A percentile compares a stretch with the other conserved stretches of the same genome.
Evolutionary conservation across 148 eudicot genomes (phyloP).

Genomic region (Drosera capensis): DNA sequence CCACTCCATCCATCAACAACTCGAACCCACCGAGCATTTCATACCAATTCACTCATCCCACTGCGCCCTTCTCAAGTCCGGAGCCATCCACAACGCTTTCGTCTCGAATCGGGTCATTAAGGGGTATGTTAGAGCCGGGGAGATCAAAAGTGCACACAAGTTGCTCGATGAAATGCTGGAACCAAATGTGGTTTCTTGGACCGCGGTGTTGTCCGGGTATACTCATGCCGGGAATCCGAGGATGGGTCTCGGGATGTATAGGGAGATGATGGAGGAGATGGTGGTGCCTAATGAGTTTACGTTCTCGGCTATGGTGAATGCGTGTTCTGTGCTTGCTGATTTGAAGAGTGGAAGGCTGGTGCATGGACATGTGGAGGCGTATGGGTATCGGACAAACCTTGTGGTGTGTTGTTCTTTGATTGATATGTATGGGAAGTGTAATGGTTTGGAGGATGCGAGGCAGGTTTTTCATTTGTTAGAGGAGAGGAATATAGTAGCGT

Average conservation of each 20-base stretch:
- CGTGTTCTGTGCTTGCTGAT: conserved; percentile 39
- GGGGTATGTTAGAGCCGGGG: conserved; percentile 20
- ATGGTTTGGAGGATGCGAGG: conserved; percentile 30
- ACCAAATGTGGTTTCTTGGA: conserved; percentile 46
- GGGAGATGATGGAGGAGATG: conserved; percentile 14
- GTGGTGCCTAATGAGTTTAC: conserved; percentile 47
- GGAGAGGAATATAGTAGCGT: conserved; percentile 36
- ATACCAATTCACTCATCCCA: conserved; percentile 17
- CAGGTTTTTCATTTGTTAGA: conserved; percentile 40
- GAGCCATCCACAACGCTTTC: conserved; percentile 23
- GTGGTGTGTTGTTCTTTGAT: conserved; percentile 43
- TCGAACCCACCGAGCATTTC: conserved; percentile 15
- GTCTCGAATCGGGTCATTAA: conserved; percentile 38
- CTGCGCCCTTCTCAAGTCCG: conserved; percentile 22
- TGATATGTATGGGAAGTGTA: conserved; percentile 58
- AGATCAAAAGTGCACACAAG: conserved; percentile 22
- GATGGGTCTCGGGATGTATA: conserved; percentile 26
- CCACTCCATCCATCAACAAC: conserved; percentile 18
- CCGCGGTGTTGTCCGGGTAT: conserved; percentile 46
- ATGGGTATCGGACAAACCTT: conserved; percentile 29
- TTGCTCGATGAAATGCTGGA: conserved; percentile 41
- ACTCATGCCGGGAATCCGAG: conserved; percentile 15
- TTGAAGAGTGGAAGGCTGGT: conserved; percentile 20
- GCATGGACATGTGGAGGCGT: conserved; percentile 27
- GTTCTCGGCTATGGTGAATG: conserved; percentile 34